Evolutionary conservation across 2,329 filamentous ascomycete genomes (phyloP).

Genomic region (Hortaea werneckii): DNA sequence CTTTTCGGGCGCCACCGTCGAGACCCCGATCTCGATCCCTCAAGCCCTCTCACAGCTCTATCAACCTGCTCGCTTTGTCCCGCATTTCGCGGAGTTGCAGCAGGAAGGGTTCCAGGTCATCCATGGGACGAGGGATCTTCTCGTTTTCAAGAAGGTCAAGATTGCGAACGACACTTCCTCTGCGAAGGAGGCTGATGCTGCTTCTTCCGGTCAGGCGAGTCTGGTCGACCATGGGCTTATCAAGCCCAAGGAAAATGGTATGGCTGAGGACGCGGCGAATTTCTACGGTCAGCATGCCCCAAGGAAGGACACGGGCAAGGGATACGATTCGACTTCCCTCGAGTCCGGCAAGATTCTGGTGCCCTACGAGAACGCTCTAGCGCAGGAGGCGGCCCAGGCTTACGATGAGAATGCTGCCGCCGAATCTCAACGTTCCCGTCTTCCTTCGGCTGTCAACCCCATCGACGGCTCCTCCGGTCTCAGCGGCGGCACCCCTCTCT

Average conservation of each 20-base stretch:
- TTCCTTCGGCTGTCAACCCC: conserved; percentile 7
- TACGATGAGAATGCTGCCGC: conserved; percentile 3
- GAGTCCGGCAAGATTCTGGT: conserved; percentile 7
- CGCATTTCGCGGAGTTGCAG: conserved; percentile 50
- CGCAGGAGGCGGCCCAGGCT: conserved; percentile 9
- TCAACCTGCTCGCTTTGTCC: conserved; percentile 55
- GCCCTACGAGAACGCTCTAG: conserved; percentile 9
- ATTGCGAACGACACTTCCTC: conserved; percentile 12
- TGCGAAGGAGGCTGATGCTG: not conserved
- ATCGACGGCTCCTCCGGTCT: conserved; percentile 49
- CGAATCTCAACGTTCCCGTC: too few species aligned
- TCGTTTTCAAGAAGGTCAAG: conserved; percentile 52
- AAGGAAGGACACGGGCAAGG: conserved; percentile 2
- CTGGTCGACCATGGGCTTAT: conserved; percentile 16
- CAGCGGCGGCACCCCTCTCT: conserved; percentile 12
- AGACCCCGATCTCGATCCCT: conserved; percentile 46
- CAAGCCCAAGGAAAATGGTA: conserved; percentile 7
- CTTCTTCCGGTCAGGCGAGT: conserved; percentile 3
- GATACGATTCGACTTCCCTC: conserved; percentile 6
- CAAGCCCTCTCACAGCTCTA: conserved; percentile 52
- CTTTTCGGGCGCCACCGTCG: conserved; percentile 28
- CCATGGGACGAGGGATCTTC: conserved; percentile 51
- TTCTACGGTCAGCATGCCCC: conserved; percentile 2
- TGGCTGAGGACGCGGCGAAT: conserved; percentile 5
- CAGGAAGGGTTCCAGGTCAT: conserved; percentile 57